Evolutionary conservation across 2,329 filamentous ascomycete species (phyloP), one percentile per base, ranked within the genome.

Genomic region (Boeremia exigua): DNA sequence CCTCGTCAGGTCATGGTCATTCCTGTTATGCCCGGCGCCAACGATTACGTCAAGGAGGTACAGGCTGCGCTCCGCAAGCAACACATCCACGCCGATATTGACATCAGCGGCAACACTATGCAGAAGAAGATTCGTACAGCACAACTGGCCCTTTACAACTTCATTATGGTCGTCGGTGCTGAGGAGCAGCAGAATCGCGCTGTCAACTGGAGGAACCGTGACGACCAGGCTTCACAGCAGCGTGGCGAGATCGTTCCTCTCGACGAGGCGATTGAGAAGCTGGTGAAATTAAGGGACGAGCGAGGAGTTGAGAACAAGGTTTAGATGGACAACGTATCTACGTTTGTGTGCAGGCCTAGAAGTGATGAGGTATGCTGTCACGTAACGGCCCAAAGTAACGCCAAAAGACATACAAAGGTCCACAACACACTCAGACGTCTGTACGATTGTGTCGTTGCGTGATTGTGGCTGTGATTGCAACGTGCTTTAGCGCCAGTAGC

Each of bases 71-170:
- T 93, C 78, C 85, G 88, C 70, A 81, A 83, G 57, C 82, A 88
- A 74, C 82, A 82, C 44, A 85, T 94, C 75, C 89, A 88, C 69
- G 85, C 86, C 71, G 88, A 91, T 72, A 81, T 88, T 56, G 88
- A 91, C 72, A 80, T 89, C 47, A 84, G 84, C 64, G 86, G 89
- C 68, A 92, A 94, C 78, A 95, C 90, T 6, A 86, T 95, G 78
- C 88, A 92, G 75, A 94, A 95, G 85, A 95, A 95, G 86, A 92
- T 95, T 65, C 88, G 90, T 66, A 92, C 85, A 52, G 91, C 87
- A 12, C 91, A 95, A 77, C 76, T 94, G 67, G 82, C 88, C 48
- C 88, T 92, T 77, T 94, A 93, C 80, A 93, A 93, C 80, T 92
- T 90, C 76, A 90, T 92, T 67, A 90, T 93, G 68, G 86, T 88